Base-by-base conservation (phyloP, 108 stramenopile species). In the Stephanodiscus triporus region DNA sequence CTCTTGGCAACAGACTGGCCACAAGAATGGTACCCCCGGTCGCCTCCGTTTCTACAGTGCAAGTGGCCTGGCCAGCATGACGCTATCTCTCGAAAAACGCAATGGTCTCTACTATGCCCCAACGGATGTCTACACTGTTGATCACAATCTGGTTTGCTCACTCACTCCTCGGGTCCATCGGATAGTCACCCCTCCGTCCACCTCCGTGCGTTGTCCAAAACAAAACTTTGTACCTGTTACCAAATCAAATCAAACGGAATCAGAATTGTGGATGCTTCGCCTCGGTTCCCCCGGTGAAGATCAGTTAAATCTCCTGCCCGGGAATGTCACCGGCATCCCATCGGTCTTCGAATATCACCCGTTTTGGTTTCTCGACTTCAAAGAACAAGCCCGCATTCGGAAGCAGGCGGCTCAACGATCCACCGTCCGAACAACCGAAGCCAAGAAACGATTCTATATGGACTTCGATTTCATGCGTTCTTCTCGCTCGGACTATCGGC, bases 391-490 rank as follows among this genome's bases (percentile, higher is more conserved):
- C 2, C 0, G 29, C 2, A 61, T 71, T 20, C 3, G 30, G 8
- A 47, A 61, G 24, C 58, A 61, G 24, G 58, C 70, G 1, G 68
- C 45, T 2, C 56, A 57, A 1, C n/a, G 26, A 6, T 22, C 54
- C 22, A 42, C 68, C 4, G 26, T 27, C 20, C 34, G 23, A 9
- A 42, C 58, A 9, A 13, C 20, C 1, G 40, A 70, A 10, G 9
- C 55, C 2, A 57, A 57, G 4, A 17, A 26, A 22, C 68, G 56
- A 13, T 70, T 70, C 26, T 58, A 70, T 70, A 42, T 58, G 37
- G 68, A 70, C 42, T 70, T 58, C 57, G 68, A 55, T 2, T 70
- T 70, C 29, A 40, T 70, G 27, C 34, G 68, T 29, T 54, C 68
- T 3, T 58, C 68, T 23, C 43, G n/a, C n/a, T 9, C 7, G 5